Conservation (phyloP, 495 filamentous ascomycete species). For the Talaromyces thailandensis region DNA sequence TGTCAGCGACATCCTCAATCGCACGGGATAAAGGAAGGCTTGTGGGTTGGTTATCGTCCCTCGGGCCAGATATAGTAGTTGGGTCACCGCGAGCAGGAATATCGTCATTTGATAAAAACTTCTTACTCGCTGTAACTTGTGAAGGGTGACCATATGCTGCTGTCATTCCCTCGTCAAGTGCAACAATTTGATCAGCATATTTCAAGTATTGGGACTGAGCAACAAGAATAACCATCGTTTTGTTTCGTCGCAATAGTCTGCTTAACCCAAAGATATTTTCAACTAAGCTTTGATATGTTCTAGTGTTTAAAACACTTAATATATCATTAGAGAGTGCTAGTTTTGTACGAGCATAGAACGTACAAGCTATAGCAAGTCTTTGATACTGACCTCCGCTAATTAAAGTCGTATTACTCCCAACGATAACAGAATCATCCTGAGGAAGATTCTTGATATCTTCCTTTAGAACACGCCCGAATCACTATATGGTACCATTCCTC, state of each 20-base stretch:
- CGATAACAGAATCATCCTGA: conserved; percentile 20
- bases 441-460: conserved; percentile 36
- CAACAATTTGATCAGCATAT: conserved; percentile 35
- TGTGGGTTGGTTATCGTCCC: background rate
- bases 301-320: conserved; percentile 40
- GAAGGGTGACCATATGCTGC: conserved; percentile 34
- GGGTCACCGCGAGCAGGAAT: background rate
- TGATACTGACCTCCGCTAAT: conserved; percentile 32
- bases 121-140: conserved; percentile 11
- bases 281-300: conserved; percentile 38
- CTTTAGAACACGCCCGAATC: conserved; percentile 49
- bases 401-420: conserved; percentile 26
- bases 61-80: background rate
- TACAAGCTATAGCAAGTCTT: conserved; percentile 36
- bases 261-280: conserved; percentile 31
- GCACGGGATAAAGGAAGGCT: background rate
- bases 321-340: conserved; percentile 40
- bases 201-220: conserved; percentile 19
- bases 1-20: background rate
- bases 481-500: conserved; percentile 50
- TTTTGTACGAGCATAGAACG: conserved; percentile 32
- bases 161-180: conserved; percentile 28
- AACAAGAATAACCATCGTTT: conserved; percentile 20
- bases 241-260: conserved; percentile 30
- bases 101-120: background rate